Base-by-base conservation (phyloP, 2,329 filamentous ascomycete genomes). In the Fusarium anguioides region DNA sequence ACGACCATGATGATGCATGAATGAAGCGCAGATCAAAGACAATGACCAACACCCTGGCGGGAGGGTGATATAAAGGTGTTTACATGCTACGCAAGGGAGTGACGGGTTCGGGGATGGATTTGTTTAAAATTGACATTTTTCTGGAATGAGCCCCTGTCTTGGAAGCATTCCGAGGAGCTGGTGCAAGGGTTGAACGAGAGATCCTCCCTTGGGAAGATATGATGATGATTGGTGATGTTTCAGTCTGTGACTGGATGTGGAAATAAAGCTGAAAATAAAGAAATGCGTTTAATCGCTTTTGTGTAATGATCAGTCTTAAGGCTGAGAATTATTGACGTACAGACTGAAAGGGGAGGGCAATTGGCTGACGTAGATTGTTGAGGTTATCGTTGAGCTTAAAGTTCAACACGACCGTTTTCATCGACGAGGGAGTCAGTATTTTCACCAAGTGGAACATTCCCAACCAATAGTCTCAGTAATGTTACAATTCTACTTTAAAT, bases 121-220 rank as follows among this genome's bases (percentile, higher is more conserved):
- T 24, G n/a, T n/a, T 40, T 29, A 18, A 23, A 29, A 24, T 10
- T 35, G 8, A 27, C 20, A 35, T 17, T 37, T 39, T 49, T 39
- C 26, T 55, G 64, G 60, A 68, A 68, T 68, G 64, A 53, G 46
- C 54, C 64, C 64, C 64, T 68, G 54, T 57, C 59, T 50, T 50
- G 42, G 23, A 35, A 44, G 39, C 64, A 68, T 68, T 68, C 64
- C 64, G 33, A 4, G 6, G 45, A 27, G 15, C 7, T 37, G 37
- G 49, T 23, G 23, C 35, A 41, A 66, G 55, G 55, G 49, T 12
- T 24, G 18, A 36, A 20, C 15, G 15, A 21, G 10, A 26, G 21
- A 9, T 45, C 33, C 60, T 68, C 64, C 64, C 64, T 68, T 68
- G 46, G 37, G 5, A 17, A 11, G 20, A 21, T 5, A 21, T 5